Percentiles rank a stretch among this genome's conserved stretches.
Conservation (phyloP, 2,329 filamentous ascomycete genomes). For the Neopestalotiopsis clavispora region DNA sequence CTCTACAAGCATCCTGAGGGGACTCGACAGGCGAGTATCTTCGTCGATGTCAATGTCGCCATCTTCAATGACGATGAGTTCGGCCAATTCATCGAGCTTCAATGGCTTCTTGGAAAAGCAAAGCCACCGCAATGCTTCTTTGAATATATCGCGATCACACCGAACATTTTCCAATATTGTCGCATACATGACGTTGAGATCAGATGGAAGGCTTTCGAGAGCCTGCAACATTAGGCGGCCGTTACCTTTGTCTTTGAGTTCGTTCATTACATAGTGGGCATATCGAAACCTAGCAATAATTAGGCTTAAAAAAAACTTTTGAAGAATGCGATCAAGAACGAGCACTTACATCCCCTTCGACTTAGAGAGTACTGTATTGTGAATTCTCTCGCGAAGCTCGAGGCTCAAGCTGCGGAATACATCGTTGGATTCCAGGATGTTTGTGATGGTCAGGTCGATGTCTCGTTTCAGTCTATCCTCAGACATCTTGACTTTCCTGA, state of each 20-base stretch:
- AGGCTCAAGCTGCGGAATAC: not conserved
- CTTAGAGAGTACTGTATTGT: not conserved
- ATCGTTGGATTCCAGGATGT: not conserved
- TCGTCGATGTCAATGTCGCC: not conserved
- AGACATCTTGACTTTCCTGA: not conserved
- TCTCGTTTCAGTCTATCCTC: not conserved
- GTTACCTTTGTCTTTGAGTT: not conserved
- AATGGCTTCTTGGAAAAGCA: not conserved
- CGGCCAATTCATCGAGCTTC: not conserved
- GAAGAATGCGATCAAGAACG: not conserved
- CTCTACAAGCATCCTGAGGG: not conserved
- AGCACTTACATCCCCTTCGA: not conserved
- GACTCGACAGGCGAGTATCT: not conserved
- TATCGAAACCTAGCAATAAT: not conserved
- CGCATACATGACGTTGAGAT: not conserved
- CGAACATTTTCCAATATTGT: not conserved
- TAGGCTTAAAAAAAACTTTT: not conserved
- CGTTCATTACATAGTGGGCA: not conserved
- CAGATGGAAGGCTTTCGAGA: not conserved
- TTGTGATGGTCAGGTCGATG: not conserved
- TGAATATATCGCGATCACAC: not conserved
- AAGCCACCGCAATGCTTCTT: not conserved
- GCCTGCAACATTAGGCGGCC: not conserved
- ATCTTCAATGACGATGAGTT: not conserved
- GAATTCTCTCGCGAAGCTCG: not conserved